These are phyloP conservation scores for Excoecaria agallocha DNA, from an alignment of 345 rosid species.

Conservation along the genomic window DNA sequence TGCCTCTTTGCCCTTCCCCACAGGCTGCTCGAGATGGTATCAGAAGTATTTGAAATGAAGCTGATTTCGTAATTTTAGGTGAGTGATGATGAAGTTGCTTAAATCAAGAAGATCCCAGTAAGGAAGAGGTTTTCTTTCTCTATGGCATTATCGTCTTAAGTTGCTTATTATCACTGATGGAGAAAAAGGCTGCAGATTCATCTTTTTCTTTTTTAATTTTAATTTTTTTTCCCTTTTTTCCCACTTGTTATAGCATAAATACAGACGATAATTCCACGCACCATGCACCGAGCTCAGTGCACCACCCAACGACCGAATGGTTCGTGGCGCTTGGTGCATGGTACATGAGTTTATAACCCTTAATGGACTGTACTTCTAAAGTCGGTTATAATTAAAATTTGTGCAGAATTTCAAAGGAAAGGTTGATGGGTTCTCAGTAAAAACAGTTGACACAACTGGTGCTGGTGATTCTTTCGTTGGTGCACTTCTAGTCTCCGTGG, in stretches of 20 bases:
- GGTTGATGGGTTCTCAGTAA: conserved; percentile 46
- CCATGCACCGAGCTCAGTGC: no score
- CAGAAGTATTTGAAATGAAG: conserved; percentile 59
- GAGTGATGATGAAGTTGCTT: conserved; percentile 63
- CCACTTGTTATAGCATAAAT: no score
- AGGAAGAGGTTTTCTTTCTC: conserved; percentile 51
- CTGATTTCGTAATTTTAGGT: conserved; percentile 36
- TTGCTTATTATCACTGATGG: conserved; percentile 66
- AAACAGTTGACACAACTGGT: conserved; percentile 67
- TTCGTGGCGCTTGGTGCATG: no score
- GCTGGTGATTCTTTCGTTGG: conserved; percentile 75
- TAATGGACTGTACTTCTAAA: neutral
- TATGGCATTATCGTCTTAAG: conserved; percentile 57
- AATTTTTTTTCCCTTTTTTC: neutral
- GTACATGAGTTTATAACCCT: no score
- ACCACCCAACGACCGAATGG: no score
- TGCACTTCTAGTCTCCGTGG: conserved; percentile 36
- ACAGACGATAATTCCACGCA: no score
- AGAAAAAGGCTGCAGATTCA: conserved; percentile 52
- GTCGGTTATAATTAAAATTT: neutral
- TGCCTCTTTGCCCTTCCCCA: conserved; percentile 66
- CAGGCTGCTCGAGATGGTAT: conserved; percentile 60
- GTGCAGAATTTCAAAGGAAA: conserved; percentile 47
- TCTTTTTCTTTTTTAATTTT: neutral
- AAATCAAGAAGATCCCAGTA: conserved; percentile 44